phyloP scores from a whole-genome alignment of 2,329 filamentous ascomycete species.

The Arachnomyces sp. region DNA sequence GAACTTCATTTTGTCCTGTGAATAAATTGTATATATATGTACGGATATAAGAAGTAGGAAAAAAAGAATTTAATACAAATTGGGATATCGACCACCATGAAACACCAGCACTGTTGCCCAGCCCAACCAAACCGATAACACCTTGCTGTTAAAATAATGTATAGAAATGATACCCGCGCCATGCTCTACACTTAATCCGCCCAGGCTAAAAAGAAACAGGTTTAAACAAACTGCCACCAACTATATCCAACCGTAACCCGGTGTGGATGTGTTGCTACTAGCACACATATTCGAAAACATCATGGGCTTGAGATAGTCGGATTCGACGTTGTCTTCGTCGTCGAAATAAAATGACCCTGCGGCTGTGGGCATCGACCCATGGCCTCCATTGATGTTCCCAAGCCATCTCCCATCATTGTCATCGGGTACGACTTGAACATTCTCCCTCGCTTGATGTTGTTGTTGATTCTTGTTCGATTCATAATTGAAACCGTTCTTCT shows the following conservation, averaged over 20 bases:
- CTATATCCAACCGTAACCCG: conserved; percentile 3
- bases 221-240: background rate
- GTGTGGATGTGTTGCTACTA: background rate
- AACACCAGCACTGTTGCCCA: too few relatives aligned
- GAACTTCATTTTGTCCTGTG: too few relatives aligned
- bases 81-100: too few relatives aligned
- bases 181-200: too few relatives aligned
- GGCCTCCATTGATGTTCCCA: background rate
- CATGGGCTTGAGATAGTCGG: background rate
- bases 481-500: background rate
- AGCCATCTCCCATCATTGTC: background rate
- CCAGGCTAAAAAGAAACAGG: too few relatives aligned
- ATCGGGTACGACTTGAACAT: conserved; percentile 1
- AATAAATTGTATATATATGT: too few relatives aligned
- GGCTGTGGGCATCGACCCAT: conserved; percentile 1
- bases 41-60: too few relatives aligned
- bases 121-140: too few relatives aligned
- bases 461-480: background rate
- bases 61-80: too few relatives aligned
- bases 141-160: too few relatives aligned
- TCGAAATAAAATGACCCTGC: conserved; percentile 14
- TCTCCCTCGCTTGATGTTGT: background rate
- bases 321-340: conserved; percentile 9
- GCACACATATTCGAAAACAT: conserved; percentile 3
- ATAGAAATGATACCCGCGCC: too few relatives aligned